phyloP scores from a whole-genome alignment of 805 yeast genomes.

The Candida mattraensis region DNA sequence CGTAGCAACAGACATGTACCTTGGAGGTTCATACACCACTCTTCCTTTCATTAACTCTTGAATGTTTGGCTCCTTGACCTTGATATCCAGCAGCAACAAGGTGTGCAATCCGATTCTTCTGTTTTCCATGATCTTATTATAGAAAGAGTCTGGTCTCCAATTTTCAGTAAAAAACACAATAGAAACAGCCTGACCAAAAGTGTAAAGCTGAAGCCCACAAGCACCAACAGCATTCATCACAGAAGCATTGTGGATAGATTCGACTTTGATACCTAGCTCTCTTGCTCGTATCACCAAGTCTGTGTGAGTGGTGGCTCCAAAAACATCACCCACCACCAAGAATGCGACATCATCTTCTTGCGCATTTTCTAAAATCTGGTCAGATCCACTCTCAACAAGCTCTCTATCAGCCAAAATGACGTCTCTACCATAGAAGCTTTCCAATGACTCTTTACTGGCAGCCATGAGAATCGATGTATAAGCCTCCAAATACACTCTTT shows the following conservation, averaged over 20 bases:
- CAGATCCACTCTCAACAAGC: constrained; percentile 87
- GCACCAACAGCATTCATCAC: constrained; percentile 99
- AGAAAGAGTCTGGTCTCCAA: constrained; percentile 97
- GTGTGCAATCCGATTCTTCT: constrained; percentile 91
- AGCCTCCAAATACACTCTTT: constrained; percentile 91
- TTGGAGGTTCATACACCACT: constrained; percentile 91
- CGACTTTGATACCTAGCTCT: constrained; percentile 74
- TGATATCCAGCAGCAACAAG: constrained; percentile 81
- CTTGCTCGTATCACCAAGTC: constrained; percentile 91
- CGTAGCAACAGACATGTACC: constrained; percentile 90
- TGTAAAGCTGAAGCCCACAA: constrained; percentile 92
- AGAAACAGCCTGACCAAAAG: constrained; percentile 96
- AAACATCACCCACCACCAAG: constrained; percentile 95
- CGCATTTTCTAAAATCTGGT: constrained; percentile 74
- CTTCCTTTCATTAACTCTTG: constrained; percentile 94
- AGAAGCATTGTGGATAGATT: constrained; percentile 90
- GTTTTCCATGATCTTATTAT: constrained; percentile 84
- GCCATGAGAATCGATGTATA: constrained; percentile 96
- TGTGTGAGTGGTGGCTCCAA: constrained; percentile 98
- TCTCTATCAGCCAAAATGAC: constrained; percentile 92
- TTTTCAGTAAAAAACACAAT: constrained; percentile 91
- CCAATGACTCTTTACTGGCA: constrained; percentile 72
- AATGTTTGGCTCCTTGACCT: constrained; percentile 94
- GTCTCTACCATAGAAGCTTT: constrained; percentile 80
- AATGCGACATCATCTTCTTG: constrained; percentile 85